Conservation (phyloP, 1,284 basidiomycete genomes). For the Baeospora myosura region DNA sequence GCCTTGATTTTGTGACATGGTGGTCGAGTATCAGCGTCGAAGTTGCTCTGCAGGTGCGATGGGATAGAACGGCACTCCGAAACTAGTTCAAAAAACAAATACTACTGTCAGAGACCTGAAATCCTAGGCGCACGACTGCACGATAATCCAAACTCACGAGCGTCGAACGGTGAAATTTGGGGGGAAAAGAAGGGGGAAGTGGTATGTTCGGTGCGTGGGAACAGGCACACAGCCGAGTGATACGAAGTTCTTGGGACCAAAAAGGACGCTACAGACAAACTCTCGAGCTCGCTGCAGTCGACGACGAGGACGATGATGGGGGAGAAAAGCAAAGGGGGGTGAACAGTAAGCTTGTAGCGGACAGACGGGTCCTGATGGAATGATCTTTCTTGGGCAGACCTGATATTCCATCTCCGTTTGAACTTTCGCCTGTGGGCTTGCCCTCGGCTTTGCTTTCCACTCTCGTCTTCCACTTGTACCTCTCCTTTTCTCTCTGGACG, state of each 20-base stretch:
- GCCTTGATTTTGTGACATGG: constrained; percentile 73
- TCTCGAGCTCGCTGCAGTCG: constrained; percentile 2
- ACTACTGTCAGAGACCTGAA: too few relatives aligned
- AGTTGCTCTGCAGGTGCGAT: too few relatives aligned
- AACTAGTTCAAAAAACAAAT: too few relatives aligned
- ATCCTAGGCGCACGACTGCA: too few relatives aligned
- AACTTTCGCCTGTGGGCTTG: too few relatives aligned
- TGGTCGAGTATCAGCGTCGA: too few relatives aligned
- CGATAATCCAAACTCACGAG: too few relatives aligned
- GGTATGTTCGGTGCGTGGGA: background rate
- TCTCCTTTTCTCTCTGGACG: background rate
- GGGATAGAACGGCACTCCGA: too few relatives aligned
- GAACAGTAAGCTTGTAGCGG: constrained; percentile 6
- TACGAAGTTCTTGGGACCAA: background rate
- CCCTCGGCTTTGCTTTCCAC: background rate
- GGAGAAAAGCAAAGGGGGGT: constrained; percentile 6
- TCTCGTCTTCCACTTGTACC: background rate
- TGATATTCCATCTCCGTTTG: background rate
- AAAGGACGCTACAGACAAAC: background rate
- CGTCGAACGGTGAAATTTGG: too few relatives aligned
- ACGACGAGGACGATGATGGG: constrained; percentile 10
- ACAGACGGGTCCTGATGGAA: constrained; percentile 9
- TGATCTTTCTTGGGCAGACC: background rate
- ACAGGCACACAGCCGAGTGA: background rate
- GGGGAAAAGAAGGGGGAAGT: background rate